These are phyloP conservation scores for Peronospora belbahrii DNA, from an alignment of 352 stramenopile species.

Conservation along the genomic window DNA sequence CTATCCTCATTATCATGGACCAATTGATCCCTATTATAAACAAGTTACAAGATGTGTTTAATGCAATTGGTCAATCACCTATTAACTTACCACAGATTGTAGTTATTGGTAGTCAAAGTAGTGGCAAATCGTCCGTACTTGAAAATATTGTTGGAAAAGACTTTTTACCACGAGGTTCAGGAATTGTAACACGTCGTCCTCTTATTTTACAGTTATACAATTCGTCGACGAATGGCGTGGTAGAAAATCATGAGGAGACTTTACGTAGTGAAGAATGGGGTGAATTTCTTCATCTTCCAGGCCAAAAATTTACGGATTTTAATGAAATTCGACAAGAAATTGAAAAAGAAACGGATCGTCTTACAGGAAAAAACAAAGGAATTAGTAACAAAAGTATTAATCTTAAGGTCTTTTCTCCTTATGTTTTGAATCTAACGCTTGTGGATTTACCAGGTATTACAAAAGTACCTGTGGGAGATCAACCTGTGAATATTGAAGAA, in stretches of 20 bases:
- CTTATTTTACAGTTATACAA: slow-evolving; percentile 98
- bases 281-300: slow-evolving; percentile 97
- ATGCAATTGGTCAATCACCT: slow-evolving; percentile 89
- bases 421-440: slow-evolving; percentile 98
- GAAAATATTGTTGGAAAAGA: slow-evolving; percentile 93
- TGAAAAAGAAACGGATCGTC: slow-evolving; percentile 94
- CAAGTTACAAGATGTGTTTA: slow-evolving; percentile 99
- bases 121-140: slow-evolving; percentile 93
- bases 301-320: slow-evolving; percentile 96
- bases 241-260: slow-evolving; percentile 12
- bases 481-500: slow-evolving; percentile 99
- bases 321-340: slow-evolving; percentile 97
- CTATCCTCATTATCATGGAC: slow-evolving; percentile 80
- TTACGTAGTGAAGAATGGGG: slow-evolving; percentile 87
- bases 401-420: slow-evolving; percentile 97
- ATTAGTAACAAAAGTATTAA: slow-evolving; percentile 98
- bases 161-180: slow-evolving; percentile 94
- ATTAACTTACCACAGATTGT: slow-evolving; percentile 98
- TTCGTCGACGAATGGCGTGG: slow-evolving; percentile 30
- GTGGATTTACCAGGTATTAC: slow-evolving; percentile 99
- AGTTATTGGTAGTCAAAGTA: slow-evolving; percentile 95
- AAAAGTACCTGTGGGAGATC: slow-evolving; percentile 96
- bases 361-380: slow-evolving; percentile 94
- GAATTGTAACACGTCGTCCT: slow-evolving; percentile 97
- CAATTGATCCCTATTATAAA: slow-evolving; percentile 99